Evolutionary conservation across 202 grass and related monocot genomes (phyloP).

Genomic region (Brachypodium distachyon): DNA sequence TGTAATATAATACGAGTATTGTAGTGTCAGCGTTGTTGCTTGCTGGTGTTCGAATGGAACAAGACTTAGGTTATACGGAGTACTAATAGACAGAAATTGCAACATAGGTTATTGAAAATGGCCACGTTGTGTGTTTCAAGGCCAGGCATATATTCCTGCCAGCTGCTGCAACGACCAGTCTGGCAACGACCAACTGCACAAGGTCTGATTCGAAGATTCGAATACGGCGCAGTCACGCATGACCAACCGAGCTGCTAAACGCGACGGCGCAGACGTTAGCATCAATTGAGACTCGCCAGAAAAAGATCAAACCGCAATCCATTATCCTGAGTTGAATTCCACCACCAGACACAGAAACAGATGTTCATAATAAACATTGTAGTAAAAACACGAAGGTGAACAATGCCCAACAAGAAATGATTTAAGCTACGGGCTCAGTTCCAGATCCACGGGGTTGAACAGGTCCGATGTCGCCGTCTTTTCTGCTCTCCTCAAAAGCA

Average conservation of each 20-base stretch:
- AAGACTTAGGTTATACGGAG: too few species aligned
- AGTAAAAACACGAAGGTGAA: neutral
- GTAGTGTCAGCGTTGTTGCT: too few species aligned
- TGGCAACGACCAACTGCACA: neutral
- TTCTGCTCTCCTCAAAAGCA: slow-evolving; percentile 47
- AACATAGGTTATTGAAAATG: too few species aligned
- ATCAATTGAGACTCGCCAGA: neutral
- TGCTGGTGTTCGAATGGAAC: too few species aligned
- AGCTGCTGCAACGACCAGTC: neutral
- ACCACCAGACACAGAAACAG: slow-evolving; percentile 1
- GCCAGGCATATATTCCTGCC: neutral
- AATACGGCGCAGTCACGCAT: too few species aligned
- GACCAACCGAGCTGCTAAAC: neutral
- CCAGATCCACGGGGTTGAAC: neutral
- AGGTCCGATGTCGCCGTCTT: neutral
- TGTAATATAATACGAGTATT: too few species aligned
- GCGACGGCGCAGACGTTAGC: neutral
- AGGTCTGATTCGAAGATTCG: too few species aligned
- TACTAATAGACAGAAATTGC: too few species aligned
- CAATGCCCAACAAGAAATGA: neutral
- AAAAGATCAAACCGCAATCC: neutral
- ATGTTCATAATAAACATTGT: slow-evolving; percentile 2
- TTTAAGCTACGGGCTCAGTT: neutral
- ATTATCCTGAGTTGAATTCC: slow-evolving; percentile 12
- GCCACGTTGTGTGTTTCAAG: too few species aligned